phyloP scores from a whole-genome alignment of 441 rosid genomes.

The Sinapis alba region DNA sequence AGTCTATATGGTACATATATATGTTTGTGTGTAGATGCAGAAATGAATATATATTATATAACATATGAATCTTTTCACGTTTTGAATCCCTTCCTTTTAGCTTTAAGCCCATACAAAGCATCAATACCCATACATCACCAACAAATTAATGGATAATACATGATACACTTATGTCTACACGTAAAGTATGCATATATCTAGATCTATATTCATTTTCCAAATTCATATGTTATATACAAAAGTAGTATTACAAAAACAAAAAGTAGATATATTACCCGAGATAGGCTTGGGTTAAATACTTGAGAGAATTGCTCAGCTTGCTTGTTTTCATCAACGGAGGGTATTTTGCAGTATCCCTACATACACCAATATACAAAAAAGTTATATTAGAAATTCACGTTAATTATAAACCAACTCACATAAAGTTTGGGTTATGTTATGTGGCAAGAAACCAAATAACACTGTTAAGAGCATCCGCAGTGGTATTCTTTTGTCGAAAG shows the following conservation, averaged over 20 bases:
- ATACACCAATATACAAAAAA: neutral
- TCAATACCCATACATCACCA: constrained; percentile 23
- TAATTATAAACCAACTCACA: neutral
- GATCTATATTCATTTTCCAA: neutral
- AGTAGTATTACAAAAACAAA: neutral
- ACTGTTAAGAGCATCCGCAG: too few relatives aligned
- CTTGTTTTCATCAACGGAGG: constrained; percentile 96
- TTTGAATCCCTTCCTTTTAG: constrained; percentile 7
- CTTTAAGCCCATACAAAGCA: constrained; percentile 34
- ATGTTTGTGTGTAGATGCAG: neutral
- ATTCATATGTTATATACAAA: neutral
- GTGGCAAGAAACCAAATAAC: constrained; percentile 8
- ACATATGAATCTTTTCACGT: constrained; percentile 26
- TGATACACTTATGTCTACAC: neutral
- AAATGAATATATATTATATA: neutral
- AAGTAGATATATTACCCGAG: constrained; percentile 58
- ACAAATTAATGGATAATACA: neutral
- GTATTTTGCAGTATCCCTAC: constrained; percentile 77
- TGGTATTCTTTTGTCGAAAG: too few relatives aligned
- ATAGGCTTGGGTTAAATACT: constrained; percentile 81
- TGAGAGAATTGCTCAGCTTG: constrained; percentile 95
- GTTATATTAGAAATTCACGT: neutral
- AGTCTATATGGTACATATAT: neutral
- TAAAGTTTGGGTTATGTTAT: neutral
- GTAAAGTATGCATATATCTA: neutral